phyloP scores from a whole-genome alignment of 106 monocot genomes.

The Cymbidium sinense region DNA sequence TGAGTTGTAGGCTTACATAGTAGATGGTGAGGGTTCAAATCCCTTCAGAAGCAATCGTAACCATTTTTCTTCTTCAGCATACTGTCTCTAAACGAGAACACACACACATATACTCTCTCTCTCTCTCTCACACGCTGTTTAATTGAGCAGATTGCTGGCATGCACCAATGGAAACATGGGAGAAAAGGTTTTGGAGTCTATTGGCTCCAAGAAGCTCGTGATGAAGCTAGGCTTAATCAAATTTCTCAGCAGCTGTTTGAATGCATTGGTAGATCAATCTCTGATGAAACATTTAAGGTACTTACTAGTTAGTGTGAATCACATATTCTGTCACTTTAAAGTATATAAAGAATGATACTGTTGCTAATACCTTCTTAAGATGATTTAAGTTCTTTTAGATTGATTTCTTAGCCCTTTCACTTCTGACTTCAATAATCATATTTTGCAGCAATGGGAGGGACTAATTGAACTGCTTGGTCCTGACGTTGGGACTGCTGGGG shows the following conservation, averaged over 20 bases:
- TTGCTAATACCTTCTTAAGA: background rate
- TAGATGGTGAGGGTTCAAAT: background rate
- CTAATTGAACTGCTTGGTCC: slow-evolving; percentile 86
- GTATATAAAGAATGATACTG: background rate
- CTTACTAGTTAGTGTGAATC: background rate
- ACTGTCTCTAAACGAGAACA: background rate
- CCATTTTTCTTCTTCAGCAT: background rate
- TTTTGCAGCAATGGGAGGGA: slow-evolving; percentile 94
- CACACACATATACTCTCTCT: background rate
- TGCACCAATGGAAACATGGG: slow-evolving; percentile 95
- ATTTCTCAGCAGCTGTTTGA: slow-evolving; percentile 90
- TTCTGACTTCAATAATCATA: background rate
- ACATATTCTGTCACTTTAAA: background rate
- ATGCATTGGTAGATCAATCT: slow-evolving; percentile 75
- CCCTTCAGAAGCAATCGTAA: background rate
- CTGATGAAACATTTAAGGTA: slow-evolving; percentile 88
- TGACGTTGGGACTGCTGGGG: slow-evolving; percentile 73
- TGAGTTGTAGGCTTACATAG: background rate
- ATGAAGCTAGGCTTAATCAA: slow-evolving; percentile 67
- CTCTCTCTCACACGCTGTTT: too few species aligned
- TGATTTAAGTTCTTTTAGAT: background rate
- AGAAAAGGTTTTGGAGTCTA: slow-evolving; percentile 83
- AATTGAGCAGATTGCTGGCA: slow-evolving; percentile 72
- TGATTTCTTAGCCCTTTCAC: background rate
- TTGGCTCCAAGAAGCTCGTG: slow-evolving; percentile 91